phyloP scores from a whole-genome alignment of 2,329 filamentous ascomycete species.

The Pseudopyricularia cyperi region DNA sequence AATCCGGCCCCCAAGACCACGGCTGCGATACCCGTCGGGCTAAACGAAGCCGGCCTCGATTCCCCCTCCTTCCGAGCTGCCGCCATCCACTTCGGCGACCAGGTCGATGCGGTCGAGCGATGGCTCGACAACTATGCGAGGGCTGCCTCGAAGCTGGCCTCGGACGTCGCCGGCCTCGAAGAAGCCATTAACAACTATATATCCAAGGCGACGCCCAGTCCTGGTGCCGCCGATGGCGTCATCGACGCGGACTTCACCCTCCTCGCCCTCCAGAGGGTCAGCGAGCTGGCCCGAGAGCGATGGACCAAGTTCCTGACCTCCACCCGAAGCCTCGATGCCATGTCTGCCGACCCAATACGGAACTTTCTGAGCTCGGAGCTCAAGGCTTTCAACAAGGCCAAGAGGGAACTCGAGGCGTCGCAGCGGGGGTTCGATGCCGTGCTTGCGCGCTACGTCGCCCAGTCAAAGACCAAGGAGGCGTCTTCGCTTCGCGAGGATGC shows the following conservation, averaged over 20 bases:
- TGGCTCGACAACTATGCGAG: constrained; percentile 63
- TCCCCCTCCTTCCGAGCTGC: constrained; percentile 90
- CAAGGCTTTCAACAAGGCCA: constrained; percentile 72
- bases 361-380: constrained; percentile 69
- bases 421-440: constrained; percentile 78
- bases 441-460: constrained; percentile 67
- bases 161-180: constrained; percentile 62
- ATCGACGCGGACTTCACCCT: constrained; percentile 94
- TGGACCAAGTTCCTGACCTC: constrained; percentile 65
- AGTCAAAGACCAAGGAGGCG: constrained; percentile 88
- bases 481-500: constrained; percentile 88
- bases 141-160: constrained; percentile 39
- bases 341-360: constrained; percentile 71
- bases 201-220: constrained; percentile 59
- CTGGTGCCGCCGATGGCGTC: constrained; percentile 60
- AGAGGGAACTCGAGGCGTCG: constrained; percentile 60
- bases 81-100: constrained; percentile 75
- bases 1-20: constrained; percentile 12
- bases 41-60: constrained; percentile 93
- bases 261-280: constrained; percentile 70
- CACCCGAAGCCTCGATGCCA: constrained; percentile 63
- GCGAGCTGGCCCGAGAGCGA: constrained; percentile 77
- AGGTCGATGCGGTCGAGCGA: constrained; percentile 79
- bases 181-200: constrained; percentile 67
- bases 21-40: constrained; percentile 56